phyloP scores from a whole-genome alignment of 2,329 filamentous ascomycete species.

The Cryphonectria radicalis region DNA sequence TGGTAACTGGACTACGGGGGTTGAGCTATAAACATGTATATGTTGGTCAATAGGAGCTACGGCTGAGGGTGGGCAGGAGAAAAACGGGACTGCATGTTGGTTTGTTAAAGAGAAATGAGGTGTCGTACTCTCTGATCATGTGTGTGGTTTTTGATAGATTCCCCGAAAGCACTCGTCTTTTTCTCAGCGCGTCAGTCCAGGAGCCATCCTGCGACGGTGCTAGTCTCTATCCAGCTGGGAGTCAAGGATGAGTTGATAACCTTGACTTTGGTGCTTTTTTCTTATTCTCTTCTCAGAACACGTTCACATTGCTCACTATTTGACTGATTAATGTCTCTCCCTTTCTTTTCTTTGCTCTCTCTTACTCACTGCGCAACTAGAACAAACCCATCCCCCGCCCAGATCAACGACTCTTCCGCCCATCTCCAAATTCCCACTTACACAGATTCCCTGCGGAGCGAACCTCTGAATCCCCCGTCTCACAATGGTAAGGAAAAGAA shows the following conservation, averaged over 20 bases:
- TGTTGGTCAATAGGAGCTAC: not conserved
- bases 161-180: conserved; percentile 26
- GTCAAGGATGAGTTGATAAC: not conserved
- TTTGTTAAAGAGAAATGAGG: conserved; percentile 20
- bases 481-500: not conserved
- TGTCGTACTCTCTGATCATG: conserved; percentile 12
- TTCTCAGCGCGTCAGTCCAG: conserved; percentile 23
- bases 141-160: conserved; percentile 24
- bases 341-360: too few species aligned
- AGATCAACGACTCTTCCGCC: not conserved
- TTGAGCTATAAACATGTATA: not conserved
- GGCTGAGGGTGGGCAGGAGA: not conserved
- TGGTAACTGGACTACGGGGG: not conserved
- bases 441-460: not conserved
- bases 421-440: not conserved
- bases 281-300: too few species aligned
- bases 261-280: not conserved
- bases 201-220: conserved; percentile 24
- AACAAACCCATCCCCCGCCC: not conserved
- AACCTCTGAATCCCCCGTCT: not conserved
- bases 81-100: conserved; percentile 11
- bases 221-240: conserved; percentile 12
- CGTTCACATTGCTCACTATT: too few species aligned
- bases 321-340: not conserved
- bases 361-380: not conserved